Percentiles rank a stretch among this genome's conserved stretches.
Evolutionary conservation across 176 grass and related monocot species (phyloP).

Genomic region (Bromus sterilis): DNA sequence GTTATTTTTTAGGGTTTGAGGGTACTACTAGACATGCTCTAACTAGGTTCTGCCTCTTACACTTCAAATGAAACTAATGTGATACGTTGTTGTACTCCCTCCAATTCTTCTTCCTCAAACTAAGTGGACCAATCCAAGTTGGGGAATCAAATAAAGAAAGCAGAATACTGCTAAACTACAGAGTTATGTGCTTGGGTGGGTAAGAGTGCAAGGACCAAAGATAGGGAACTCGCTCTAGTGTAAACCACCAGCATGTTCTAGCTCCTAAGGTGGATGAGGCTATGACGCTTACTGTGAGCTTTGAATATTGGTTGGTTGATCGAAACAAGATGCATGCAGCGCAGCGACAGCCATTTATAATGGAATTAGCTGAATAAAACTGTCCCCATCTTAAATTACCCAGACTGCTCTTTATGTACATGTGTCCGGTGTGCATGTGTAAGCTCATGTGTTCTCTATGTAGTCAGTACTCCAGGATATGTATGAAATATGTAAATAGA

Average conservation of each 20-base stretch:
- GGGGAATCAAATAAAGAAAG: not conserved
- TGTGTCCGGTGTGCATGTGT: too few species aligned
- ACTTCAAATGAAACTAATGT: not conserved
- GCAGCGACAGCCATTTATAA: not conserved
- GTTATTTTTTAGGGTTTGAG: too few species aligned
- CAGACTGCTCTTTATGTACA: not conserved
- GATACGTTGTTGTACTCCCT: not conserved
- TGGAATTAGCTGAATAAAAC: not conserved
- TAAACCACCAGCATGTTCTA: not conserved
- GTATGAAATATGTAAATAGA: not conserved
- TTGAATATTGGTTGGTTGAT: not conserved
- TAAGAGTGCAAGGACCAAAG: not conserved
- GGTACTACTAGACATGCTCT: too few species aligned
- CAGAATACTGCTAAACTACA: not conserved
- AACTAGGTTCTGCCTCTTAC: not conserved
- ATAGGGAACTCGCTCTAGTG: not conserved
- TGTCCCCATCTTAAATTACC: not conserved
- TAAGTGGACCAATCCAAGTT: not conserved
- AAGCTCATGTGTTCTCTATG: not conserved
- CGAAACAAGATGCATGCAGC: not conserved
- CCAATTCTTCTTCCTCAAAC: not conserved
- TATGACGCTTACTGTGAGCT: not conserved
- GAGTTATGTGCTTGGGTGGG: not conserved
- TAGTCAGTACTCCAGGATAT: not conserved
- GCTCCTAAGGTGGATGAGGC: not conserved